Percentiles rank a stretch among this genome's conserved stretches.
These are phyloP conservation scores for Neodidymelliopsis sp. DNA, from an alignment of 2,329 filamentous ascomycete species.

Conservation along the genomic window DNA sequence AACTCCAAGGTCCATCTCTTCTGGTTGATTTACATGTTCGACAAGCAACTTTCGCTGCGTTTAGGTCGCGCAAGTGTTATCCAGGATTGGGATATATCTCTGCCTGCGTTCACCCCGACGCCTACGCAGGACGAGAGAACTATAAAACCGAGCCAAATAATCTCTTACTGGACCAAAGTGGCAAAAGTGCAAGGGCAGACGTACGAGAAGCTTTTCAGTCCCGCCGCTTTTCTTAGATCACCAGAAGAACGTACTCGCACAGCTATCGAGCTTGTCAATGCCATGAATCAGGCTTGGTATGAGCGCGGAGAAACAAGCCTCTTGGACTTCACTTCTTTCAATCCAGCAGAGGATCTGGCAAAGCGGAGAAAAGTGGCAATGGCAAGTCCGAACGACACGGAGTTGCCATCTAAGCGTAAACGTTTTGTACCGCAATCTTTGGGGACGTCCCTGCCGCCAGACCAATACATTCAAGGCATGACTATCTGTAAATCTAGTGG, in stretches of 20 bases:
- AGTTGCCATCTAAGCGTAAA: constrained; percentile 33
- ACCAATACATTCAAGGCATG: constrained; percentile 26
- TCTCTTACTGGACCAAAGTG: constrained; percentile 47
- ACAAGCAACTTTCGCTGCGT: constrained; percentile 49
- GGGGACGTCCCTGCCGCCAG: constrained; percentile 3
- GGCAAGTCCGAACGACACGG: constrained; percentile 32
- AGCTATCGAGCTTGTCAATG: constrained; percentile 36
- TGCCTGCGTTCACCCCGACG: constrained; percentile 28
- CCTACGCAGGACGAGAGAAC: constrained; percentile 7
- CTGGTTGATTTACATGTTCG: constrained; percentile 50
- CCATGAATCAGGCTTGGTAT: constrained; percentile 39
- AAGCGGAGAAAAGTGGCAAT: constrained; percentile 12
- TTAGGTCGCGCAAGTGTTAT: constrained; percentile 47
- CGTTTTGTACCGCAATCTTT: constrained; percentile 13
- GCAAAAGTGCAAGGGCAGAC: constrained; percentile 44
- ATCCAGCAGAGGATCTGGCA: not conserved
- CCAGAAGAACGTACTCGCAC: constrained; percentile 35
- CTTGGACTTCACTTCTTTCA: constrained; percentile 9
- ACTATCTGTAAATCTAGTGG: not conserved
- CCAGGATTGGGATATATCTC: constrained; percentile 50
- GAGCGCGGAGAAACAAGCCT: constrained; percentile 37
- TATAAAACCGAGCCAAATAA: constrained; percentile 28
- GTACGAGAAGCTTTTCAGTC: constrained; percentile 50
- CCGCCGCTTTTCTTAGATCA: constrained; percentile 40
- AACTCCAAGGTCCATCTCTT: constrained; percentile 44